Percentiles rank a stretch among this genome's conserved stretches.
These are phyloP conservation scores for Taiwanofungus camphoratus DNA, from an alignment of 1,284 basidiomycete genomes.

Conservation along the genomic window DNA sequence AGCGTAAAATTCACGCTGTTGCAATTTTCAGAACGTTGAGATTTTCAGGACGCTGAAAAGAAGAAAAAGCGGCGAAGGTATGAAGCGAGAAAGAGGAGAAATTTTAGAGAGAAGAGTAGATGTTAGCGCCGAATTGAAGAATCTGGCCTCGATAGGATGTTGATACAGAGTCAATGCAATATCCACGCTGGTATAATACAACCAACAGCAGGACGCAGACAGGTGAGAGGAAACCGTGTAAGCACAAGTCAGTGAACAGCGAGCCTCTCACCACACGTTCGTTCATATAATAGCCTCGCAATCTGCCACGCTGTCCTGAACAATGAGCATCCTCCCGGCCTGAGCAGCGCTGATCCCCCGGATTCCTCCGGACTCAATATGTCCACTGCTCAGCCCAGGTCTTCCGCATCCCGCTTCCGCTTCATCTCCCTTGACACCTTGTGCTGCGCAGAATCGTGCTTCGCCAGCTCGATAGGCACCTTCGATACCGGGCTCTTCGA, in stretches of 20 bases:
- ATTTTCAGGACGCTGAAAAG: no score
- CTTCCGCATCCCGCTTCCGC: slow-evolving; percentile 77
- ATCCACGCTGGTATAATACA: no score
- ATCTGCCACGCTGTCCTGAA: neutral
- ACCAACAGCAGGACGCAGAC: no score
- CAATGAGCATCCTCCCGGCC: neutral
- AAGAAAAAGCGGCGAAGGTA: no score
- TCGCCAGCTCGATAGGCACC: slow-evolving; percentile 79
- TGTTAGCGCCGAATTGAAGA: no score
- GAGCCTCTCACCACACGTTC: slow-evolving; percentile 8
- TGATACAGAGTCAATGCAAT: no score
- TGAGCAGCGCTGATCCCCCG: slow-evolving; percentile 2
- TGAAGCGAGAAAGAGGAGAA: no score
- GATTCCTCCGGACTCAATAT: neutral
- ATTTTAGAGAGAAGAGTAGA: no score
- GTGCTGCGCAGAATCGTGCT: slow-evolving; percentile 87
- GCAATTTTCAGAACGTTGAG: no score
- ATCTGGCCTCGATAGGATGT: no score
- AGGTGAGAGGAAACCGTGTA: no score
- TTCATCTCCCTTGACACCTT: slow-evolving; percentile 90
- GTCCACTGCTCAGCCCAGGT: slow-evolving; percentile 40
- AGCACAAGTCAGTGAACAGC: neutral
- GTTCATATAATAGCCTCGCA: slow-evolving; percentile 3
- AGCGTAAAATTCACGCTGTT: no score
- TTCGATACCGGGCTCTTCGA: slow-evolving; percentile 91